phyloP scores from a whole-genome alignment of 208 protist genomes.

The Trichomonas tenax region DNA sequence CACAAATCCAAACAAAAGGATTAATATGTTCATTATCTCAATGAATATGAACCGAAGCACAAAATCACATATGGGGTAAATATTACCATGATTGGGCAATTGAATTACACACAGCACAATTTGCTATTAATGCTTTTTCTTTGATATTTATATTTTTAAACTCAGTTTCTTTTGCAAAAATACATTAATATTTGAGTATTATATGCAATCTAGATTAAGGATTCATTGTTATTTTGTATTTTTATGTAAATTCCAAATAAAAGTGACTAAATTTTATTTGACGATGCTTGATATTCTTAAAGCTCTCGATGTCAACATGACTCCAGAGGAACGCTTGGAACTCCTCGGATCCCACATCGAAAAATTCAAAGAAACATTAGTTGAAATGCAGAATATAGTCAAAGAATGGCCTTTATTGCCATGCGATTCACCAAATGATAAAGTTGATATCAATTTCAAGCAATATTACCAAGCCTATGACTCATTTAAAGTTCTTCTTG shows the following conservation, averaged over 20 bases:
- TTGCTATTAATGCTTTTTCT: too few relatives aligned
- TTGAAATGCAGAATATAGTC: background rate
- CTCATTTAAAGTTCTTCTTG: background rate
- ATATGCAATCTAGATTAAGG: too few relatives aligned
- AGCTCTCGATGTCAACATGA: background rate
- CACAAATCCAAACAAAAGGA: too few relatives aligned
- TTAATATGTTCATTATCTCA: too few relatives aligned
- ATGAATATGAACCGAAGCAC: too few relatives aligned
- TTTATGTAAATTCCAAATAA: background rate
- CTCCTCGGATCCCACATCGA: background rate
- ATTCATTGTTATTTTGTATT: too few relatives aligned
- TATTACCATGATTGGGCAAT: too few relatives aligned
- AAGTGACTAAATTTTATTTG: background rate
- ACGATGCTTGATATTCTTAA: background rate
- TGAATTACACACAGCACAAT: too few relatives aligned
- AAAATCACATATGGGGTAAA: too few relatives aligned
- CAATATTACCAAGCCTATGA: background rate
- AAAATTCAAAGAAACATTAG: background rate
- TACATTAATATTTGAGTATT: too few relatives aligned
- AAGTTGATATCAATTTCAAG: background rate
- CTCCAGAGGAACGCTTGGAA: background rate
- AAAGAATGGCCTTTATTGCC: background rate
- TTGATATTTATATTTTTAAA: too few relatives aligned
- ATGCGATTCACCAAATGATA: background rate
- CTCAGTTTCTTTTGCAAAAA: too few relatives aligned